Conservation (phyloP, 139 green algal species). For the Eudorina sp. region DNA sequence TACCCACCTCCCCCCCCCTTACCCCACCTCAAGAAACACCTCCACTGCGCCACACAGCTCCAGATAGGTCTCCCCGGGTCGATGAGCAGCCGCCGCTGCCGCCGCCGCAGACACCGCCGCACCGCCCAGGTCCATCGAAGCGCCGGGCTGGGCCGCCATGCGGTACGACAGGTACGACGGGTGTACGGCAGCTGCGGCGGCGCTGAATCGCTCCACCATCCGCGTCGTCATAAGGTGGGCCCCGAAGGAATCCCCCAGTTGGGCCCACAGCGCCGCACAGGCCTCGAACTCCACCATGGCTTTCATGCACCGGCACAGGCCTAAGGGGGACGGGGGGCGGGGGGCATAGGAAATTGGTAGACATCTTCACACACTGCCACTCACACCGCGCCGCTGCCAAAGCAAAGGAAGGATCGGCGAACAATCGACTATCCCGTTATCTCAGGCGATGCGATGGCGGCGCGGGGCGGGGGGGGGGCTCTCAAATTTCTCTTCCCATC, state of each 20-base stretch:
- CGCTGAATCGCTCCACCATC: constrained; percentile 23
- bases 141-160: neutral
- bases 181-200: constrained; percentile 10
- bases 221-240: neutral
- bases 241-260: constrained; percentile 9
- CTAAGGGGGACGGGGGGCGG: too few species aligned
- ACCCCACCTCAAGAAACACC: constrained; percentile 42
- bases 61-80: constrained; percentile 19
- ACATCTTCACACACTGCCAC: too few species aligned
- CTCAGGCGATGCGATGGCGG: too few species aligned
- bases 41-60: constrained; percentile 23
- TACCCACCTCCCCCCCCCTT: neutral
- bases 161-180: neutral
- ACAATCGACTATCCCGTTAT: too few species aligned
- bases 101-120: neutral
- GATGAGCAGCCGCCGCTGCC: neutral
- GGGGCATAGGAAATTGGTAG: too few species aligned
- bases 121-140: neutral
- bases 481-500: too few species aligned
- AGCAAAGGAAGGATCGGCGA: too few species aligned
- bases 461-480: too few species aligned
- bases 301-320: constrained; percentile 46
- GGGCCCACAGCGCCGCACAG: constrained; percentile 30
- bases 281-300: constrained; percentile 50
- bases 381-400: too few species aligned